Conservation (phyloP, 768 basidiomycete species). For the Sistotremastrum suecicum region DNA sequence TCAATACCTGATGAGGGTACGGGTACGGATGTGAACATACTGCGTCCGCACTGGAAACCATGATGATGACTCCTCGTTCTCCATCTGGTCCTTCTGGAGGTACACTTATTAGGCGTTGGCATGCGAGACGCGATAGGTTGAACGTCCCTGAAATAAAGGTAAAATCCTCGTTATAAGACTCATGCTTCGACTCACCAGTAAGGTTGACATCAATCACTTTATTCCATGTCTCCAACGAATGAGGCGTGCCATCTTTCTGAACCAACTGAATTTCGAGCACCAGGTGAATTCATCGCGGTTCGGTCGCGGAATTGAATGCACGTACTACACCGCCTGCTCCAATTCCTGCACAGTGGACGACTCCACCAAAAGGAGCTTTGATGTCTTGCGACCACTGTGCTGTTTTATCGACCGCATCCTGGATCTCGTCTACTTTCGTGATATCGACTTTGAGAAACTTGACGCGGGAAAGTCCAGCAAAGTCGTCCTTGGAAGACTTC, state of each 20-base stretch:
- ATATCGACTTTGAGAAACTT: slow-evolving; percentile 9
- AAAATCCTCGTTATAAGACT: too few relatives aligned
- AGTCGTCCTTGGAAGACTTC: not conserved
- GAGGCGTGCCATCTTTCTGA: slow-evolving; percentile 9
- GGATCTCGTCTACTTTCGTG: slow-evolving; percentile 8
- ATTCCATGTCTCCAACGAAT: slow-evolving; percentile 9
- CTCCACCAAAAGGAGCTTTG: slow-evolving; percentile 8
- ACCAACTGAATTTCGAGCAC: slow-evolving; percentile 3
- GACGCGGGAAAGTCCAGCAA: not conserved
- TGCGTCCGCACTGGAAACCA: slow-evolving; percentile 8
- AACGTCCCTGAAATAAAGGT: slow-evolving; percentile 9
- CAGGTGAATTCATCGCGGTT: not conserved
- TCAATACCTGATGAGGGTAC: not conserved
- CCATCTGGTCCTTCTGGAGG: slow-evolving; percentile 3
- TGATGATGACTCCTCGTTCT: slow-evolving; percentile 12
- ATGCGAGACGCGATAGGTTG: slow-evolving; percentile 11
- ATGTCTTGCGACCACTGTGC: slow-evolving; percentile 4
- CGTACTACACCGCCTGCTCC: slow-evolving; percentile 12
- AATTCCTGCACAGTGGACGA: slow-evolving; percentile 11
- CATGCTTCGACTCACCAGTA: too few relatives aligned
- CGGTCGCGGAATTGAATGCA: not conserved
- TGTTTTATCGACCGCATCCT: slow-evolving; percentile 6
- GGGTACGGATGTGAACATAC: slow-evolving; percentile 1
- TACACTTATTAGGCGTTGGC: slow-evolving; percentile 6
- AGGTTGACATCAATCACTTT: slow-evolving; percentile 11